These are phyloP conservation scores for Annulohypoxylon stygium DNA, from an alignment of 495 filamentous ascomycete genomes.

Conservation along the genomic window DNA sequence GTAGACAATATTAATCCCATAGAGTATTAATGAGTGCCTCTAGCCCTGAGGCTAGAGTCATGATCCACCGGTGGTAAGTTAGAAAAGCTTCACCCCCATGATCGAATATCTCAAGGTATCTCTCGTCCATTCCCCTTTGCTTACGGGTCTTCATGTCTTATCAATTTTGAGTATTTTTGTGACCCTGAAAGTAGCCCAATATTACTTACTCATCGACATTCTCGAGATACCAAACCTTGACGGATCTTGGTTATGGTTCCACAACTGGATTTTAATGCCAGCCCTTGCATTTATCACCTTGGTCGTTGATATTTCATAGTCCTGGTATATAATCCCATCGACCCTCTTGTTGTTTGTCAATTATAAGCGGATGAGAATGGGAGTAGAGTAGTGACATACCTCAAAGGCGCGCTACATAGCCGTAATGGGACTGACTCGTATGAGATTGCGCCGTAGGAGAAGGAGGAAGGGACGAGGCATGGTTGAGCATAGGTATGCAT, in stretches of 20 bases:
- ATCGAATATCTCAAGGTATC: neutral
- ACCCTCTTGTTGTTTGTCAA: neutral
- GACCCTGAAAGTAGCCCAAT: neutral
- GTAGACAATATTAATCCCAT: neutral
- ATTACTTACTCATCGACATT: neutral
- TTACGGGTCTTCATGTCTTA: neutral
- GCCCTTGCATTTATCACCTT: neutral
- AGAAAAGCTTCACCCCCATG: neutral
- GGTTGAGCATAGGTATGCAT: neutral
- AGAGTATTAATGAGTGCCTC: neutral
- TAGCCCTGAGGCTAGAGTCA: neutral
- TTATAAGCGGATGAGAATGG: neutral
- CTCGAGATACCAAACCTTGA: neutral
- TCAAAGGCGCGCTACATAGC: neutral
- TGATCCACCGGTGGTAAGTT: neutral
- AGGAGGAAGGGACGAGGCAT: neutral
- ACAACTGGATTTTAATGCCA: neutral
- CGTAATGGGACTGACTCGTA: conserved; percentile 1
- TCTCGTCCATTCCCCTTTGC: neutral
- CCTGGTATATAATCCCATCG: neutral
- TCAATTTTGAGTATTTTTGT: neutral
- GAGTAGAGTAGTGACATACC: neutral
- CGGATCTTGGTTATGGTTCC: neutral
- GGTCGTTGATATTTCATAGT: neutral
- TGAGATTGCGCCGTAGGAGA: neutral